Base-by-base conservation (phyloP, 139 green algal species). In the Yamagishiella unicocca region DNA sequence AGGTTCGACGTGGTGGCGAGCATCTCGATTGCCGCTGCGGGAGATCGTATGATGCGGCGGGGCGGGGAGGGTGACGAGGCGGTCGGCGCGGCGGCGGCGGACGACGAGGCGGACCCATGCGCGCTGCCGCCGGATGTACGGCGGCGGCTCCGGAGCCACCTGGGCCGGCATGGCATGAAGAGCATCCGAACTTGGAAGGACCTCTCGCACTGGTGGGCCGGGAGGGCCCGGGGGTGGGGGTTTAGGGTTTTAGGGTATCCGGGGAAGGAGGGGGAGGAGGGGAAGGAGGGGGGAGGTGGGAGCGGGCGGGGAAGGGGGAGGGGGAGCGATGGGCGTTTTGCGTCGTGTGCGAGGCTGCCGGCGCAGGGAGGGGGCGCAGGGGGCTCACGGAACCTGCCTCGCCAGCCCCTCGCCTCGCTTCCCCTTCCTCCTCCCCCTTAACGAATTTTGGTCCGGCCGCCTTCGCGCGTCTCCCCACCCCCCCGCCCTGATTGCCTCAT, bases 151-250 rank as follows among this genome's bases (percentile, higher is more conserved):
- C 40, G 35, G 19, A 4, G 7, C 27, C 25, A 55, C 12, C 53
- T 87, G 50, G 82, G 82, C 5, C 82, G 67, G 4, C 45, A 62
- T 4, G 2, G 25, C 14, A 64, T 42, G 10, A 79, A 80, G 45
- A 19, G 35, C 29, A 37, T 80, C 2, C 45, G 46, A 7, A 87
- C 43, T 22, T 87, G 82, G 82, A 87, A 80, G 46, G 67, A 87
- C 45, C 67, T 87, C 25, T 54, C 82, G 22, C 24, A 54, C 19
- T 70, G 62, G 81, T 87, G 45, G 54, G 76, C 2, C 2, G 27
- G 43, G 72, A 14, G 2, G 45, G 62, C 17, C 14, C 50, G 50
- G 50, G 12, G 50, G 50, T n/a, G n/a, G n/a, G n/a, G n/a, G n/a
- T n/a, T n/a, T n/a, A n/a, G n/a, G n/a, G n/a, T n/a, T n/a, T n/a